These are phyloP conservation scores for Dissophora globulifera DNA, from an alignment of 192 early-diverging fungal species.

Conservation along the genomic window DNA sequence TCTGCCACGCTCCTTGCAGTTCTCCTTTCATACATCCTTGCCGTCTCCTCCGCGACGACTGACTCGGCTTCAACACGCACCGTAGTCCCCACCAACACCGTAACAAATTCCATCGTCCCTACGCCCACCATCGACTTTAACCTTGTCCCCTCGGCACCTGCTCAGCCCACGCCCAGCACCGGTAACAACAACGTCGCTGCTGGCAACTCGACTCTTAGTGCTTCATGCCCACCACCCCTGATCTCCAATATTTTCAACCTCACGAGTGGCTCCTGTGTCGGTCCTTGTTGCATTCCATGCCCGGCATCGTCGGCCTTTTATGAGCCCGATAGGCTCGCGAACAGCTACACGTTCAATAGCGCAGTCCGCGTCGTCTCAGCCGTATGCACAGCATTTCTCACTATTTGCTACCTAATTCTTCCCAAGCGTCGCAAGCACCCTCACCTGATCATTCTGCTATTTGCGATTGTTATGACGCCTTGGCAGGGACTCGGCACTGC, in stretches of 20 bases:
- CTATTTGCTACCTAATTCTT: conserved; percentile 11
- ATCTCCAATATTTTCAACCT: conserved; percentile 12
- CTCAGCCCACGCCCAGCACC: no score
- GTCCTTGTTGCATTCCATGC: conserved; percentile 33
- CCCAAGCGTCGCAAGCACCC: conserved; percentile 37
- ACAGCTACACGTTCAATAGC: conserved; percentile 26
- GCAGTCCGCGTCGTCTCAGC: conserved; percentile 14
- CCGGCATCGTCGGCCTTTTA: conserved; percentile 33
- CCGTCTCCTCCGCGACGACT: conserved; percentile 6
- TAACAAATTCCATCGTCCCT: no score
- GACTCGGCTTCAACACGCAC: not conserved
- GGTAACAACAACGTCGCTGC: not conserved
- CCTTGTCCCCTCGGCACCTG: not conserved
- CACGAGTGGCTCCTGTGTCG: conserved; percentile 9
- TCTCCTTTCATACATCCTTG: not conserved
- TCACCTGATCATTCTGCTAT: conserved; percentile 19
- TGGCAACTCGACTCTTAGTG: not conserved
- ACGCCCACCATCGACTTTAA: not conserved
- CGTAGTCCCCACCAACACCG: not conserved
- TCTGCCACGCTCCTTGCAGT: no score
- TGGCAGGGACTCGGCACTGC: conserved; percentile 28
- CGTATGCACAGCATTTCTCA: not conserved
- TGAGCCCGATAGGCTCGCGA: conserved; percentile 17
- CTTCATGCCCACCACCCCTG: conserved; percentile 30
- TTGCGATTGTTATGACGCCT: conserved; percentile 23